These are phyloP conservation scores for fission yeast (Schizosaccharomyces pombe) DNA, from an alignment of 805 yeast genomes.

Conservation along the genomic window DNA sequence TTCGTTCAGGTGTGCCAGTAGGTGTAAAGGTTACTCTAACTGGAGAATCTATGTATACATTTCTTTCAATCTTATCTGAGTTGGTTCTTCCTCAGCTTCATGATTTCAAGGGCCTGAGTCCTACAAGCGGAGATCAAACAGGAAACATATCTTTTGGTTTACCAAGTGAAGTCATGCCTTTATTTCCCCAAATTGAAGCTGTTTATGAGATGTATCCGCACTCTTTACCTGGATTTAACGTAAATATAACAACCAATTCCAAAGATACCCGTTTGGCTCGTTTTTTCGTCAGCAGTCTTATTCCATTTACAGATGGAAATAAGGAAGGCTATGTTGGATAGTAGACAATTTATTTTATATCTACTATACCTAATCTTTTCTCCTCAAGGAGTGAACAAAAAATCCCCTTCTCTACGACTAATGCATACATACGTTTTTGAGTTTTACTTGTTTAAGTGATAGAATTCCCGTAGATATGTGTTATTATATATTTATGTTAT, in stretches of 20 bases:
- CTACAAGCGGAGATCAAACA: slow-evolving; percentile 53
- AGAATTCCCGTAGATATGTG: no score
- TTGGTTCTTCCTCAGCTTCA: slow-evolving; percentile 80
- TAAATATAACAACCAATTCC: slow-evolving; percentile 69
- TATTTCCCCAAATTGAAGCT: slow-evolving; percentile 82
- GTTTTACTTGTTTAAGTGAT: no score
- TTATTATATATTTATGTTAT: no score
- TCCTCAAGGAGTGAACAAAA: no score
- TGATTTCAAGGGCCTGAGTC: slow-evolving; percentile 59
- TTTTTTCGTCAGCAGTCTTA: not conserved
- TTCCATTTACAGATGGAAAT: not conserved
- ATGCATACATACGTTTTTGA: no score
- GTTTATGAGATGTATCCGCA: slow-evolving; percentile 71
- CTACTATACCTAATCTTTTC: no score
- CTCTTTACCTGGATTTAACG: slow-evolving; percentile 53
- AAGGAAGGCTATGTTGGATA: not conserved
- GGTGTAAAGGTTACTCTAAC: slow-evolving; percentile 64
- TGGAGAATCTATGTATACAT: slow-evolving; percentile 71
- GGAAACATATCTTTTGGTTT: slow-evolving; percentile 79
- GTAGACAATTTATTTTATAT: not conserved
- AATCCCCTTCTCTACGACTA: no score
- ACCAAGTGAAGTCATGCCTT: slow-evolving; percentile 46
- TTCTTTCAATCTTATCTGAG: slow-evolving; percentile 66
- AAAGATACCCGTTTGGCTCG: slow-evolving; percentile 80
- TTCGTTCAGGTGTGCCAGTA: slow-evolving; percentile 70